A percentile compares a stretch with the other conserved stretches of the same genome.
Conservation (phyloP, 2,329 filamentous ascomycete species). For the Periconia sp. region DNA sequence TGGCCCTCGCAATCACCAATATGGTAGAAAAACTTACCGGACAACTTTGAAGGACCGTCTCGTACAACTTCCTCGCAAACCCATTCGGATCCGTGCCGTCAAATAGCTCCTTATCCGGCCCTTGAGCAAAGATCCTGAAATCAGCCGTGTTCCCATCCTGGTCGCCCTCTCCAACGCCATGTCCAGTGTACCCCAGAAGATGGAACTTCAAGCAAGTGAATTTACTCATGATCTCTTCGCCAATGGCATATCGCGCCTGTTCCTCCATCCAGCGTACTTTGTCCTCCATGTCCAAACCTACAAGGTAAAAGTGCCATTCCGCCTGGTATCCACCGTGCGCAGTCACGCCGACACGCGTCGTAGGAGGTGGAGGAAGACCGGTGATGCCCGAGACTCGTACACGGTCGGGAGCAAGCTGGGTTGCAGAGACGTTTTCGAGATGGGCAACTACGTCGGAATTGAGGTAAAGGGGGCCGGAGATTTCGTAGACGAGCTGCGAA, state of each 20-base stretch:
- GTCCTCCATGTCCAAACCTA: slow-evolving; percentile 53
- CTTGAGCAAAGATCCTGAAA: slow-evolving; percentile 28
- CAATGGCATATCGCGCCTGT: slow-evolving; percentile 23
- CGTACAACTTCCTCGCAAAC: slow-evolving; percentile 19
- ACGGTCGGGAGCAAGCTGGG: slow-evolving; percentile 22
- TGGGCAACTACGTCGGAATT: slow-evolving; percentile 48
- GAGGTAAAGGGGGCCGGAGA: slow-evolving; percentile 48
- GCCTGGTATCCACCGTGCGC: slow-evolving; percentile 39
- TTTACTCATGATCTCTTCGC: slow-evolving; percentile 22
- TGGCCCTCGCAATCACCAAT: too few relatives aligned
- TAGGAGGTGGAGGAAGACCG: slow-evolving; percentile 39
- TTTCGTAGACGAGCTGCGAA: slow-evolving; percentile 48
- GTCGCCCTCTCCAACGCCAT: slow-evolving; percentile 22
- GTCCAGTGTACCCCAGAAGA: slow-evolving; percentile 24
- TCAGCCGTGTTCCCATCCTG: slow-evolving; percentile 39
- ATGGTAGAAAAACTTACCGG: slow-evolving; percentile 13
- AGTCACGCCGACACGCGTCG: slow-evolving; percentile 39
- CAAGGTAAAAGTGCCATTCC: slow-evolving; percentile 50
- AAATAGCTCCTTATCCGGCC: slow-evolving; percentile 16
- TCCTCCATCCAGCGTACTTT: slow-evolving; percentile 42
- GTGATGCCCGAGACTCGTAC: slow-evolving; percentile 39
- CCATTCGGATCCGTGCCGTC: slow-evolving; percentile 14
- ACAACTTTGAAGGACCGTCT: slow-evolving; percentile 23
- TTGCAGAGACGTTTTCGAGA: slow-evolving; percentile 29
- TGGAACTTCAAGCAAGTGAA: slow-evolving; percentile 32